These are phyloP conservation scores for Diplodia mutila DNA, from an alignment of 2,329 filamentous ascomycete genomes.

Conservation along the genomic window DNA sequence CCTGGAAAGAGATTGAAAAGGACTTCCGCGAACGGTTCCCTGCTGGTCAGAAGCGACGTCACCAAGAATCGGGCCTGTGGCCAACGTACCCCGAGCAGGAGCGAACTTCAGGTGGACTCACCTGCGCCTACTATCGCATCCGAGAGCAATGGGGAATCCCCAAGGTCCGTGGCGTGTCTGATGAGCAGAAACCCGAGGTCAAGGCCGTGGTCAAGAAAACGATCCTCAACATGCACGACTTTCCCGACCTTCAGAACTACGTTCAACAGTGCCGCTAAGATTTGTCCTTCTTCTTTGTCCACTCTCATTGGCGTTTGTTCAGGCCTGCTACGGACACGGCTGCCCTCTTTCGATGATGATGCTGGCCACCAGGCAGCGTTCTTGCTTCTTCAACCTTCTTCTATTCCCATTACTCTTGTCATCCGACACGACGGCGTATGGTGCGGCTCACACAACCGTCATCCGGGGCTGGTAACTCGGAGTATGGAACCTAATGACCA, in stretches of 20 bases:
- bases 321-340: neutral
- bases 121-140: slow-evolving; percentile 26
- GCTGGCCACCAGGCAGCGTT: neutral
- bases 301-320: neutral
- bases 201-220: slow-evolving; percentile 19
- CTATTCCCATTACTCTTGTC: neutral
- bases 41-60: slow-evolving; percentile 22
- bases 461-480: slow-evolving; percentile 10
- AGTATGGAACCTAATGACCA: neutral
- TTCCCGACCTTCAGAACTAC: slow-evolving; percentile 19
- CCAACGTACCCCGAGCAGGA: slow-evolving; percentile 24
- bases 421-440: neutral
- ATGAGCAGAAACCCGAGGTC: slow-evolving; percentile 24
- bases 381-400: no score
- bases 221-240: slow-evolving; percentile 19
- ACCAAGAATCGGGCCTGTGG: slow-evolving; percentile 22
- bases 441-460: neutral
- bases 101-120: slow-evolving; percentile 20
- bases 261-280: neutral
- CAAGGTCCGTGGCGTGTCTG: slow-evolving; percentile 24
- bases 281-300: neutral
- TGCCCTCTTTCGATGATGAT: neutral
- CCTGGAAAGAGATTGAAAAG: slow-evolving; percentile 26
- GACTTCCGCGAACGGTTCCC: slow-evolving; percentile 22
- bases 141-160: slow-evolving; percentile 25